A percentile compares a stretch with the other conserved stretches of the same genome.
Evolutionary conservation across 2,329 filamentous ascomycete species (phyloP).

Genomic region (Gaeumannomyces tritici): DNA sequence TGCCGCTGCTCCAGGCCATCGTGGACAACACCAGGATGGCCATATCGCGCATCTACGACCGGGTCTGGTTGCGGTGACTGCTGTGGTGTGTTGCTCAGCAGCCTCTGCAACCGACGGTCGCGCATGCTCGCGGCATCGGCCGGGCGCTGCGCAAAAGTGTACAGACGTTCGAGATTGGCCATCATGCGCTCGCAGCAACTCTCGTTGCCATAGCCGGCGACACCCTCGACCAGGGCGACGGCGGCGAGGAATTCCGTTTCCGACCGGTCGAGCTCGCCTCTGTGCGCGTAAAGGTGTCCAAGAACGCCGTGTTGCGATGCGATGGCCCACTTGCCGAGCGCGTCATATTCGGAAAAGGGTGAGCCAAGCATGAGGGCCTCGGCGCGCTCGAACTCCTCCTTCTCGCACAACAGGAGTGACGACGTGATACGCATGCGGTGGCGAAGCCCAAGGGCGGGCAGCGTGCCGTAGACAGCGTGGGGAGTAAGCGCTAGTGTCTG

Average conservation of each 20-base stretch:
- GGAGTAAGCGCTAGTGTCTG: background rate
- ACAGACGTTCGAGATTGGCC: constrained; percentile 4
- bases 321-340: constrained; percentile 2
- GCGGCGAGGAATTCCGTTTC: constrained; percentile 1
- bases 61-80: background rate
- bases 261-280: background rate
- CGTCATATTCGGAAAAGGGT: background rate
- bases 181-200: constrained; percentile 4
- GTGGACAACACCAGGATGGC: background rate
- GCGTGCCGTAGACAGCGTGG: background rate
- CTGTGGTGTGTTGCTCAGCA: background rate
- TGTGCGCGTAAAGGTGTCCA: background rate
- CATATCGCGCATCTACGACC: background rate
- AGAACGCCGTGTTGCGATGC: constrained; percentile 2
- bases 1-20: background rate
- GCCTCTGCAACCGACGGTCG: background rate
- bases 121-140: constrained; percentile 1
- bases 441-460: background rate
- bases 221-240: background rate
- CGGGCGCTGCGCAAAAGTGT: background rate
- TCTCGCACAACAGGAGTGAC: constrained; percentile 1
- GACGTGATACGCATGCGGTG: constrained; percentile 4
- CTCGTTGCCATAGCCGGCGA: constrained; percentile 1
- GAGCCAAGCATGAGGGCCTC: background rate
- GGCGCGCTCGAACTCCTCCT: background rate